Evolutionary conservation across 306 rosid species (phyloP), one percentile per base, ranked within the genome.

Genomic region (Dalbergia oliveri): DNA sequence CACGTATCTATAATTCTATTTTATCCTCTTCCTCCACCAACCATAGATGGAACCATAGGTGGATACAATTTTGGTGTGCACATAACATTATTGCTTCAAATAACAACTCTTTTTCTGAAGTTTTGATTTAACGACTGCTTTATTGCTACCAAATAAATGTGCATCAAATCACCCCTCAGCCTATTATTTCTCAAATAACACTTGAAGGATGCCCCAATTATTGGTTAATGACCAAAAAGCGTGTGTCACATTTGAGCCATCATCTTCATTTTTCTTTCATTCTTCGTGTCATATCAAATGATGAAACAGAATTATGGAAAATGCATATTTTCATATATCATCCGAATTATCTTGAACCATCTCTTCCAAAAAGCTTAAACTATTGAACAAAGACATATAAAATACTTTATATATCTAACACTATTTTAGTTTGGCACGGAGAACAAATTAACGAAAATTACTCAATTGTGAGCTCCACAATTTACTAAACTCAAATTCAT

Each of bases 221-320:
- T 43, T 11, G 68, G 45, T 26, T 60, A 3, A 45, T 15, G 49
- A 26, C 49, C 43, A 6, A 31, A 10, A 54, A n/a, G n/a, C n/a
- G n/a, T n/a, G n/a, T n/a, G n/a, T n/a, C n/a, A n/a, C n/a, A 41
- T 31, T 49, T 11, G 12, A 12, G 57, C 19, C 65, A 70, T 69
- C 53, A 16, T 15, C 51, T 62, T 69, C 13, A 66, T 33, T 57
- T 57, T 37, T 14, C 39, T 18, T 57, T 64, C 74, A 41, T 11
- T 64, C 60, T 80, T 72, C 35, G 47, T 26, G 8, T 14, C 41
- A 58, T 68, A 23, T 63, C 77, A 72, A 65, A 41, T 50, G 45
- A 47, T 47, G 23, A 23, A n/a, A 43, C 9, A 16, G 16, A 41
- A 23, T 4, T 39, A 66, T 31, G 62, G 13, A 47, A 21, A 7